Conservation (phyloP, 192 early-diverging fungal species). For the Backusella mclennaniae region DNA sequence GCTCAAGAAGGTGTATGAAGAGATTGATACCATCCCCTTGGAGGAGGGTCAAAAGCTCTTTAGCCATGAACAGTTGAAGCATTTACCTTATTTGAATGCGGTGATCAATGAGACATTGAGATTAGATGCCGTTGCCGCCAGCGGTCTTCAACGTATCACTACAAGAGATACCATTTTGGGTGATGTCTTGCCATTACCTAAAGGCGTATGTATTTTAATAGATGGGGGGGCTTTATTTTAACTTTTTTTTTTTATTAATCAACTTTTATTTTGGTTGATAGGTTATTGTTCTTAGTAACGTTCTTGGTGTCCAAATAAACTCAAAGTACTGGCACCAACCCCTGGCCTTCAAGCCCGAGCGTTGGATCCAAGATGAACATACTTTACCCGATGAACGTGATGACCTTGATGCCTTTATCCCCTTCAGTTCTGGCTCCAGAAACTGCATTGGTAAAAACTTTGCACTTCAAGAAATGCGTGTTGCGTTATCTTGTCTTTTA, state of each 20-base stretch:
- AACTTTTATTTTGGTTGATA: background rate
- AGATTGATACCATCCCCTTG: constrained; percentile 23
- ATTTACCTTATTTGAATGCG: constrained; percentile 51
- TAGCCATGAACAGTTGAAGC: constrained; percentile 35
- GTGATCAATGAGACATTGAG: constrained; percentile 55
- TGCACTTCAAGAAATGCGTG: constrained; percentile 51
- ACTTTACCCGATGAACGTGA: constrained; percentile 5
- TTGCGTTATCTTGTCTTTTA: constrained; percentile 44
- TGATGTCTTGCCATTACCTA: constrained; percentile 44
- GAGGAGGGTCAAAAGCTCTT: constrained; percentile 1
- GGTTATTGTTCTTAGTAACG: constrained; percentile 1
- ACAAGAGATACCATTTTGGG: constrained; percentile 40
- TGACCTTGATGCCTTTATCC: constrained; percentile 44
- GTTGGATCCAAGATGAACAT: constrained; percentile 20
- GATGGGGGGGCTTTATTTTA: background rate
- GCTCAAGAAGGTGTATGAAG: constrained; percentile 10
- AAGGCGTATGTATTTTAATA: constrained; percentile 23
- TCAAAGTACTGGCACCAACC: constrained; percentile 24
- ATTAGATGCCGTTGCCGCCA: constrained; percentile 37
- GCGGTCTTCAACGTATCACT: constrained; percentile 38
- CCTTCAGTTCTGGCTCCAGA: constrained; percentile 47
- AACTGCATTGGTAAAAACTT: constrained; percentile 55
- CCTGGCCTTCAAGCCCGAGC: constrained; percentile 29
- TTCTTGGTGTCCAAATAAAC: constrained; percentile 14
- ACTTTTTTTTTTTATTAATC: background rate